Evolutionary conservation across 805 yeast species (phyloP), one percentile per base, ranked within the genome.

Genomic region (Starmerella gropengiesseri): DNA sequence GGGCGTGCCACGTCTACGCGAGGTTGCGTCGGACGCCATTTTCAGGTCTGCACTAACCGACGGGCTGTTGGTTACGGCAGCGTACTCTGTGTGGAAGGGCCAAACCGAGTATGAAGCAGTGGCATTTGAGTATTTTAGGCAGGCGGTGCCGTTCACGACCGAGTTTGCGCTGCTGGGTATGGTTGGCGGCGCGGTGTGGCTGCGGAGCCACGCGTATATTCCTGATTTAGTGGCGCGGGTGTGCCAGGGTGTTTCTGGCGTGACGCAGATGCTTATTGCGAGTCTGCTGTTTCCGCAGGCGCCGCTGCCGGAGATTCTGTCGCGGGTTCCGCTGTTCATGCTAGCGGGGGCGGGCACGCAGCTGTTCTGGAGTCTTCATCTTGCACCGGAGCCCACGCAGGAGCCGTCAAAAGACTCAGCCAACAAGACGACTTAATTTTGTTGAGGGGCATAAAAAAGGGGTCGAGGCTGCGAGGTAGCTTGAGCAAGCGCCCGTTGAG

Each of bases 31-130:
- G n/a, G 21, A 23, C 7, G 14, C 12, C 29, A 19, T 29, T 7
- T 5, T 17, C 6, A 23, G 22, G 20, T 23, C 37, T 8, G 37
- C 22, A 16, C n/a, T 23, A 5, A 16, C 23, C 9, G n/a, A n/a
- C n/a, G n/a, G n/a, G n/a, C 21, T 34, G 28, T 14, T 34, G n/a
- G 37, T 8, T 7, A n/a, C n/a, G n/a, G 37, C 37, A 11, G 22
- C 37, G 29, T 16, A n/a, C 14, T 3, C 7, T 16, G 29, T 34
- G 20, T 34, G 37, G 37, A 20, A 29, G 8, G 29, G 29, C 12
- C 37, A 34, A 22, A 34, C 37, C 7, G 14, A 20, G 7, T 34
- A 23, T 23, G 37, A 34, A 29, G 27, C 8, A 7, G 23, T 17
- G 20, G 37, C 37, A 5, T 4, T 34, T 20, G 19, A 14, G 11